Evolutionary conservation across 345 rosid species (phyloP).

Genomic region (Salix exigua): DNA sequence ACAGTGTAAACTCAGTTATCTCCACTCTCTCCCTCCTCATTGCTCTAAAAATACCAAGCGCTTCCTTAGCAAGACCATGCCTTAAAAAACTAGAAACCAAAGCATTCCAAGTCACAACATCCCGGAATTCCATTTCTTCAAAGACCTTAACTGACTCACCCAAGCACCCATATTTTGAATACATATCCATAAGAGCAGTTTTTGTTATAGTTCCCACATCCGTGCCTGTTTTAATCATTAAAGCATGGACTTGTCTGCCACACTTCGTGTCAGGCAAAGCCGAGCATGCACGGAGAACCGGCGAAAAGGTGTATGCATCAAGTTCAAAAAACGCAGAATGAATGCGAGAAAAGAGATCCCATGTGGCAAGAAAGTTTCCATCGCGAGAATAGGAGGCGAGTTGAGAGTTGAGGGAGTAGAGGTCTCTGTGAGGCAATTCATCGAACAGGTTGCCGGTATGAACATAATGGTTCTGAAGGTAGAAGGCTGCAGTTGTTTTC

Average conservation of each 20-base stretch:
- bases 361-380: constrained; percentile 41
- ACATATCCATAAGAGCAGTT: constrained; percentile 70
- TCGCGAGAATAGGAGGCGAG: constrained; percentile 42
- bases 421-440: constrained; percentile 43
- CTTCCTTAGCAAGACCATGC: constrained; percentile 49
- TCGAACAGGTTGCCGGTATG: constrained; percentile 38
- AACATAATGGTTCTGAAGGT: neutral
- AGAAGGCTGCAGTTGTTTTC: neutral
- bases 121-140: constrained; percentile 46
- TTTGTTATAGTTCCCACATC: constrained; percentile 52
- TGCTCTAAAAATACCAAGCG: constrained; percentile 45
- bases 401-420: constrained; percentile 43
- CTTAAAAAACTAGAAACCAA: constrained; percentile 60
- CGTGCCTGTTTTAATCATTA: constrained; percentile 58
- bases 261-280: constrained; percentile 35
- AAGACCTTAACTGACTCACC: constrained; percentile 48
- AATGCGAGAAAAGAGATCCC: constrained; percentile 49
- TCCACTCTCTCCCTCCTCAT: constrained; percentile 51
- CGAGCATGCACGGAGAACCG: constrained; percentile 61
- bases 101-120: constrained; percentile 74
- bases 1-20: constrained; percentile 66
- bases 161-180: constrained; percentile 51
- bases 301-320: constrained; percentile 60
- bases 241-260: constrained; percentile 70
- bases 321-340: constrained; percentile 35